These are phyloP conservation scores for Hyphopichia pseudoburtonii DNA, from an alignment of 1,139 yeast genomes.

Conservation along the genomic window DNA sequence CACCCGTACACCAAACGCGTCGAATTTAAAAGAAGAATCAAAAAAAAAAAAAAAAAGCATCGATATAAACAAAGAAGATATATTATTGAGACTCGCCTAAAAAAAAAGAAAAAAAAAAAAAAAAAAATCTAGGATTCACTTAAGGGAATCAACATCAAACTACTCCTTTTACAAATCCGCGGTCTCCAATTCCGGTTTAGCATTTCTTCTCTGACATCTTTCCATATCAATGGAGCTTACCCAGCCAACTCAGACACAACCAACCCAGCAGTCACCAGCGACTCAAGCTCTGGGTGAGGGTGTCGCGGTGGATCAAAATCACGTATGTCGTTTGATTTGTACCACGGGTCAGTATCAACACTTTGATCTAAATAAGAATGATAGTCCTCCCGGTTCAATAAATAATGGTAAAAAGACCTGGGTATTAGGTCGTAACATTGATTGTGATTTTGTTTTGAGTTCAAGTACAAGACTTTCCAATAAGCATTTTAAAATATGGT, in stretches of 20 bases:
- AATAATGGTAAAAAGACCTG: slow-evolving; percentile 44
- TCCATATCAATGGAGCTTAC: slow-evolving; percentile 24
- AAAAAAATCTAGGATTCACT: neutral
- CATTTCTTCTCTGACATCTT: neutral
- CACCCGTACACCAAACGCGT: no score
- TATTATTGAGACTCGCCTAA: neutral
- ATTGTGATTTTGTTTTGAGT: slow-evolving; percentile 62
- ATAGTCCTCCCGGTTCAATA: slow-evolving; percentile 28
- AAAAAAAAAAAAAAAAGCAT: neutral
- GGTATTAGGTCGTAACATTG: slow-evolving; percentile 75
- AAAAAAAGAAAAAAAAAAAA: neutral
- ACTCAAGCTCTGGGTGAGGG: slow-evolving; percentile 30
- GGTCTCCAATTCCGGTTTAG: no score
- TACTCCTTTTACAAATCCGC: no score
- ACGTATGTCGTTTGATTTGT: slow-evolving; percentile 57
- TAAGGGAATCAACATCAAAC: neutral
- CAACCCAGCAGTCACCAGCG: slow-evolving; percentile 57
- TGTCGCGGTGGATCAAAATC: slow-evolving; percentile 22
- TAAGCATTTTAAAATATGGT: slow-evolving; percentile 73
- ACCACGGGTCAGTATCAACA: slow-evolving; percentile 60
- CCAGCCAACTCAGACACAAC: slow-evolving; percentile 65
- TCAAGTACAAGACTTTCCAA: slow-evolving; percentile 73
- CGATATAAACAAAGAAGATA: neutral
- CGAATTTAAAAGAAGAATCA: no score
- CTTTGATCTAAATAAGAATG: slow-evolving; percentile 36